Percentiles rank a stretch among this genome's conserved stretches.
These are phyloP conservation scores for Trypanosoma cruzi DNA, from an alignment of 208 protist species.

Conservation along the genomic window DNA sequence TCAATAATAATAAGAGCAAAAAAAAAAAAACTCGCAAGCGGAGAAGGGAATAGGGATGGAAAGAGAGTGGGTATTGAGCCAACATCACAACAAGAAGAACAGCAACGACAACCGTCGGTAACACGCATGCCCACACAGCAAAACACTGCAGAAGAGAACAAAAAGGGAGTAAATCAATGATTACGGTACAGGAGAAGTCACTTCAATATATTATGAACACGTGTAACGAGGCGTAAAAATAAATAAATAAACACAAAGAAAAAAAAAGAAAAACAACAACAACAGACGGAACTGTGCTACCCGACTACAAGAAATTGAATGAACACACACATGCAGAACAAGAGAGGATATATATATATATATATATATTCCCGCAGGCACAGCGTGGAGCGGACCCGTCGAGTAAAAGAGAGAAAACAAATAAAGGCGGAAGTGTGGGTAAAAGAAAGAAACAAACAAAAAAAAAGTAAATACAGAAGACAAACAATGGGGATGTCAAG, in stretches of 20 bases:
- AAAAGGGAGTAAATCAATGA: too few relatives aligned
- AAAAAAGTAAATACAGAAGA: slow-evolving; percentile 15
- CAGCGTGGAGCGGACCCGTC: slow-evolving; percentile 9
- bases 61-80: slow-evolving; percentile 2
- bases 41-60: slow-evolving; percentile 3
- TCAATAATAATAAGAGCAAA: neutral
- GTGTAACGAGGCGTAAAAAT: neutral
- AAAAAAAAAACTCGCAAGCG: slow-evolving; percentile 24
- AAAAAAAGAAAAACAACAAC: slow-evolving; percentile 17
- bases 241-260: slow-evolving; percentile 14
- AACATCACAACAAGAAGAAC: too few relatives aligned
- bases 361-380: too few relatives aligned
- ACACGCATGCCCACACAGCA: too few relatives aligned
- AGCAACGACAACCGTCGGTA: too few relatives aligned
- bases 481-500: neutral
- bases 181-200: too few relatives aligned
- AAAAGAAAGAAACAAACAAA: slow-evolving; percentile 11
- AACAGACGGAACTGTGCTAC: neutral
- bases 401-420: slow-evolving; percentile 26
- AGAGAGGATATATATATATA: too few relatives aligned
- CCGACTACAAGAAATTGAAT: neutral
- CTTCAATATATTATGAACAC: too few relatives aligned
- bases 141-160: too few relatives aligned
- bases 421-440: neutral
- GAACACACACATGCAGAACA: slow-evolving; percentile 2